Base-by-base conservation (phyloP, 1,284 basidiomycete species). In the Naganishia sp. region DNA sequence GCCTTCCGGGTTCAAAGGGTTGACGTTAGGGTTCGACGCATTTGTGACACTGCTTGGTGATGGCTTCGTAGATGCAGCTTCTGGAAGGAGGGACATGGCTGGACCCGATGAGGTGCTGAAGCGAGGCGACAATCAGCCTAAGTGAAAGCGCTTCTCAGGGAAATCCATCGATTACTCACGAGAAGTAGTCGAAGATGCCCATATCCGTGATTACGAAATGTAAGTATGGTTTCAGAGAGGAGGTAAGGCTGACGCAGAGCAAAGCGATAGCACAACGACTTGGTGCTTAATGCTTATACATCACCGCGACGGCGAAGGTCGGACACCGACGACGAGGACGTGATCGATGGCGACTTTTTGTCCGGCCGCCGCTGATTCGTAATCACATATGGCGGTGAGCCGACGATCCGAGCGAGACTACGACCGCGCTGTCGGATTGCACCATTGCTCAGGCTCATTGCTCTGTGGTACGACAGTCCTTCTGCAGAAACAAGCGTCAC, bases 1-100 rank as follows among this genome's bases (percentile, higher is more conserved):
- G 18, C 92, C 92, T 74, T 91, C 78, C 0, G 94, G 94, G 77
- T 96, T 97, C 68, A 93, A 81, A 11, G 89, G 90, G 76, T 93
- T 94, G 54, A 78, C 72, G n/a, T 52, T 64, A 16, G 70, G 73
- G 60, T 57, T 83, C 84, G 11, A 89, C 87, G 43, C 78, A 90
- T 69, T 61, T n/a, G 36, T 42, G 6, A 33, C n/a, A 7, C 25
- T 49, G 9, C 36, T 39, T 39, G 36, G 13, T 2, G 36, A 39
- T 7, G 36, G 9, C 6, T 39, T 39, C 10, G 36, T 39, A 13
- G 36, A 39, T 7, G 36, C 36, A 2, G 36, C 3, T 42, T 61
- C 57, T 13, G 57, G 48, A 16, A 43, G n/a, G 5, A 52, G 57
- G 18, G 57, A 36, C 49, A 50, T 61, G 4, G 57, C 57, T 23